Evolutionary conservation across 768 basidiomycete species (phyloP).

Genomic region (Collybia mongolica): DNA sequence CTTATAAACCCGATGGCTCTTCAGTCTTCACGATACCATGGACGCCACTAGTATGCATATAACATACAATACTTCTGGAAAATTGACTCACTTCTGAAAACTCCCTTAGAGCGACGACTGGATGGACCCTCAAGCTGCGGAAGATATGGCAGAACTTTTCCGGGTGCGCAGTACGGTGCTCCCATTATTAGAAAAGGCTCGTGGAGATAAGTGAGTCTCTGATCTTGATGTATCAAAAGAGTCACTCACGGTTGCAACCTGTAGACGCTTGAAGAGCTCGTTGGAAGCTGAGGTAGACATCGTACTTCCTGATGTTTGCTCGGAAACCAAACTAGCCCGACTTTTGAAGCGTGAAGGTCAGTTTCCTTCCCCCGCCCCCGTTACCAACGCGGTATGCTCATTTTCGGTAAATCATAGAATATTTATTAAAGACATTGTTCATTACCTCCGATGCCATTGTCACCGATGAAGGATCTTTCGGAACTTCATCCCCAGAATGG

Average conservation of each 20-base stretch:
- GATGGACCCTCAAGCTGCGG: slow-evolving; percentile 54
- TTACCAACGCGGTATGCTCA: not conserved
- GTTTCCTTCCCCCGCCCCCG: slow-evolving; percentile 13
- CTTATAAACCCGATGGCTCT: slow-evolving; percentile 28
- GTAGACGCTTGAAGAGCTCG: slow-evolving; percentile 70
- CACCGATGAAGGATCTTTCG: slow-evolving; percentile 40
- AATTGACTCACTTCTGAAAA: not conserved
- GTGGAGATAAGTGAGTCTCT: slow-evolving; percentile 63
- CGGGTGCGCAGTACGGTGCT: slow-evolving; percentile 60
- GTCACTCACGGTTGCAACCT: not conserved
- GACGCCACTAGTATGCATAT: slow-evolving; percentile 57
- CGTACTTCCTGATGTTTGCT: slow-evolving; percentile 40
- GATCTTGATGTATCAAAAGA: not conserved
- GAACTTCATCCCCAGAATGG: slow-evolving; percentile 45
- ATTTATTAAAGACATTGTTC: slow-evolving; percentile 69
- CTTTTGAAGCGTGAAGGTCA: slow-evolving; percentile 46
- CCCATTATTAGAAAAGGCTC: slow-evolving; percentile 71
- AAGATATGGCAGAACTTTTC: slow-evolving; percentile 66
- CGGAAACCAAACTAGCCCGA: slow-evolving; percentile 22
- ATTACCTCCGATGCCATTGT: slow-evolving; percentile 74
- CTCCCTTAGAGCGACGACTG: slow-evolving; percentile 51
- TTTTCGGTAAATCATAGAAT: slow-evolving; percentile 37
- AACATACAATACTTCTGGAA: not conserved
- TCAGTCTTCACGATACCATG: slow-evolving; percentile 79
- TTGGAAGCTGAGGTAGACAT: slow-evolving; percentile 76